Conservation (phyloP, 352 stramenopile species). For the Pythium vanterpoolii region DNA sequence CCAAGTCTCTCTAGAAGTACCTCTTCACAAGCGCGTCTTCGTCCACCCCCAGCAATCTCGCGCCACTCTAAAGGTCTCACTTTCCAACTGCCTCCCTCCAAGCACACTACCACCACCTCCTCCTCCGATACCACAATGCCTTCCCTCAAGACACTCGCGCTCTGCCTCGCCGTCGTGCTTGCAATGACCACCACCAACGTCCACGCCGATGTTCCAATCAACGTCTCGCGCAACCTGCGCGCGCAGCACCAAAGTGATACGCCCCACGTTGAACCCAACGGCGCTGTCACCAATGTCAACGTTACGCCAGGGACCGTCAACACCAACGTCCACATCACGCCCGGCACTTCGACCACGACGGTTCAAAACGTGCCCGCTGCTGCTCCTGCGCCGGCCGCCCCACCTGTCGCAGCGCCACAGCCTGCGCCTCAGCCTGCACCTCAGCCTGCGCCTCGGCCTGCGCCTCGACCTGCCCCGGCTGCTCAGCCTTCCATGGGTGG, state of each 20-base stretch:
- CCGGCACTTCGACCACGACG: not conserved
- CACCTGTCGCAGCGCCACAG: not conserved
- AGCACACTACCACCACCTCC: too few species aligned
- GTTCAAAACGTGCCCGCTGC: not conserved
- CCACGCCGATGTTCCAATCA: not conserved
- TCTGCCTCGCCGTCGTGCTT: not conserved
- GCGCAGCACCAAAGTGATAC: not conserved
- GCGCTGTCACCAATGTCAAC: not conserved
- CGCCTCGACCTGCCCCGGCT: not conserved
- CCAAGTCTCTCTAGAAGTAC: too few species aligned
- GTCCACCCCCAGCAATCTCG: too few species aligned
- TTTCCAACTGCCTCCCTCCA: too few species aligned
- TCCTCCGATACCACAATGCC: too few species aligned
- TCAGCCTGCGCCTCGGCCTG: not conserved
- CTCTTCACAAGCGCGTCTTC: too few species aligned
- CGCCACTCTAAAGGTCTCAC: too few species aligned
- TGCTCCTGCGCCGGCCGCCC: not conserved
- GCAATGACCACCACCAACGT: not conserved
- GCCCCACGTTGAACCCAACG: not conserved
- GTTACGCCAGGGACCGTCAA: not conserved
- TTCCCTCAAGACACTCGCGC: not conserved
- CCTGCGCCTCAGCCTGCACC: not conserved
- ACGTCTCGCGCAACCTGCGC: not conserved
- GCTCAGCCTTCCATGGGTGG: not conserved
- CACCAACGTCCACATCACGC: constrained; percentile 11